Percentiles rank a stretch among this genome's conserved stretches.
phyloP scores from a whole-genome alignment of 306 rosid species.

The Gillenia trifoliata region DNA sequence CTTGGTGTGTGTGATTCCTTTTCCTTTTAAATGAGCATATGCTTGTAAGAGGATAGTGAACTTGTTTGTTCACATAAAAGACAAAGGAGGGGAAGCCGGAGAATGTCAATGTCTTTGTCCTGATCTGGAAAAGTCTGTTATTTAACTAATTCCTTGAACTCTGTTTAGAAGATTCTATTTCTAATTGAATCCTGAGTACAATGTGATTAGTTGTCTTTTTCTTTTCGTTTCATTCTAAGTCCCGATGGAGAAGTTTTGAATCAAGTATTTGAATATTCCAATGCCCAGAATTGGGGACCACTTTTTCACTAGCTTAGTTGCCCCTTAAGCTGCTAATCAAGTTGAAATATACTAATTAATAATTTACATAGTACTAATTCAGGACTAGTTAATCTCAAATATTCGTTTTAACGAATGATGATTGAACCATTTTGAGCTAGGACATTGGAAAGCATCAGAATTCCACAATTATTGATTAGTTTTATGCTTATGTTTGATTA shows the following conservation, averaged over 20 bases:
- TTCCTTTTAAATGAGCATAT: slow-evolving; percentile 41
- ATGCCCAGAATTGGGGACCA: slow-evolving; percentile 58
- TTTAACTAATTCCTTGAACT: slow-evolving; percentile 34
- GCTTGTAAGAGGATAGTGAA: slow-evolving; percentile 31
- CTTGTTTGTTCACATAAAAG: slow-evolving; percentile 38
- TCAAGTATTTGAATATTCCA: slow-evolving; percentile 34
- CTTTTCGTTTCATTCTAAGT: slow-evolving; percentile 28
- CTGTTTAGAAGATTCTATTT: slow-evolving; percentile 43
- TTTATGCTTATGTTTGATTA: slow-evolving; percentile 14
- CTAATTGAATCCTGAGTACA: slow-evolving; percentile 33
- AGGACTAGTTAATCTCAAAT: slow-evolving; percentile 19
- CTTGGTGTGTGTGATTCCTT: slow-evolving; percentile 32
- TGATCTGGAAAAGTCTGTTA: slow-evolving; percentile 39
- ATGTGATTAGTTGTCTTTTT: slow-evolving; percentile 25
- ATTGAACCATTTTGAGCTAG: slow-evolving; percentile 8
- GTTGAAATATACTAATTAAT: slow-evolving; percentile 23
- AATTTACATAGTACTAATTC: slow-evolving; percentile 22
- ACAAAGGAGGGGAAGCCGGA: slow-evolving; percentile 28
- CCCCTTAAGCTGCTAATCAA: slow-evolving; percentile 28
- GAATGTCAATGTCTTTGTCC: slow-evolving; percentile 58
- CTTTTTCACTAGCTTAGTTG: slow-evolving; percentile 38
- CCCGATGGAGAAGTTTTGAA: slow-evolving; percentile 31
- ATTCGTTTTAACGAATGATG: slow-evolving; percentile 20
- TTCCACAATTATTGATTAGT: slow-evolving; percentile 15
- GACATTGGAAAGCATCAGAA: slow-evolving; percentile 12